Percentiles rank a stretch among this genome's conserved stretches.
Conservation (phyloP, 331 rosid genomes). For the Pyracantha coccinea region DNA sequence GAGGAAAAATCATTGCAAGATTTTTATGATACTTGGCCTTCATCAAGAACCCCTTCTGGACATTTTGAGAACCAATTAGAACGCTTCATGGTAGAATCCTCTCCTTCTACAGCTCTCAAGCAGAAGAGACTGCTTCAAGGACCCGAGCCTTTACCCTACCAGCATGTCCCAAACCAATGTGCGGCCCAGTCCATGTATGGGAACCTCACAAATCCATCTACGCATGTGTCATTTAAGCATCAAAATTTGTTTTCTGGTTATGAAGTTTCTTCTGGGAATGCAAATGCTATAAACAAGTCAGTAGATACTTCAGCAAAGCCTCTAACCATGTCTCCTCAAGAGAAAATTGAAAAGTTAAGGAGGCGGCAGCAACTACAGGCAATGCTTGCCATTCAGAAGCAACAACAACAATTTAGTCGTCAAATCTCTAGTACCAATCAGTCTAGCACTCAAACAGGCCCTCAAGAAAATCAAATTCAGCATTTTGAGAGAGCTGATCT, state of each 20-base stretch:
- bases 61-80: conserved; percentile 48
- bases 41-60: conserved; percentile 33
- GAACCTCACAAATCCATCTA: conserved; percentile 39
- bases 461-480: conserved; percentile 43
- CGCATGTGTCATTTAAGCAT: conserved; percentile 40
- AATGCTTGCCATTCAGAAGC: conserved; percentile 88
- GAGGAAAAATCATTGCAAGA: conserved; percentile 38
- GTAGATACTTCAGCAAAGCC: conserved; percentile 34
- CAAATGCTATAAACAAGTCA: conserved; percentile 30
- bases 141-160: conserved; percentile 40
- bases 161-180: conserved; percentile 43
- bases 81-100: conserved; percentile 36
- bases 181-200: conserved; percentile 34
- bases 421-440: conserved; percentile 42
- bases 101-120: conserved; percentile 40
- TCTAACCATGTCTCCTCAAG: conserved; percentile 86
- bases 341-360: conserved; percentile 89
- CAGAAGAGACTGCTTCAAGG: conserved; percentile 50
- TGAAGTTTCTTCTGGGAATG: conserved; percentile 33
- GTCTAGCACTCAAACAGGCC: conserved; percentile 27
- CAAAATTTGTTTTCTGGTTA: conserved; percentile 34
- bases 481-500: conserved; percentile 40
- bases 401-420: conserved; percentile 58
- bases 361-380: conserved; percentile 95
- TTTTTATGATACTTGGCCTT: conserved; percentile 47